Conservation (phyloP, 306 rosid species). For the Quercus gilva region DNA sequence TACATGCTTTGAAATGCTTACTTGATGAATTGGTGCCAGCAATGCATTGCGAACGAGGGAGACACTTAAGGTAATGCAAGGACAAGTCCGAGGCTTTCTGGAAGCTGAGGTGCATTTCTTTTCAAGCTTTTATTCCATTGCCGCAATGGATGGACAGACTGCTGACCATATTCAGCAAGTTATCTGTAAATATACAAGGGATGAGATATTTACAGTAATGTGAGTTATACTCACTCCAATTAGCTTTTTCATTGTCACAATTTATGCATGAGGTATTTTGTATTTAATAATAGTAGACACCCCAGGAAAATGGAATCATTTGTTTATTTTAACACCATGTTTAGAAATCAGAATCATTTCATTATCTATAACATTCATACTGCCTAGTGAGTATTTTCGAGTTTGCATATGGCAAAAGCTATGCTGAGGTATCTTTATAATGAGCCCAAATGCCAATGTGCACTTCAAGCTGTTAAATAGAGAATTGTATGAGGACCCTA, state of each 20-base stretch:
- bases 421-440: not conserved
- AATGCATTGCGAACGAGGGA: conserved; percentile 81
- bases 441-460: not conserved
- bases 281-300: not conserved
- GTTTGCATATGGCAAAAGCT: not conserved
- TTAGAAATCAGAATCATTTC: not conserved
- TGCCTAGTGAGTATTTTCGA: not conserved
- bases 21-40: conserved; percentile 45
- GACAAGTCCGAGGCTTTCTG: conserved; percentile 57
- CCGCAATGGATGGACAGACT: conserved; percentile 99
- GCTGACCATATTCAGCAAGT: conserved; percentile 87
- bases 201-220: conserved; percentile 80
- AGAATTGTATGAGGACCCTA: not conserved
- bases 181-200: conserved; percentile 70
- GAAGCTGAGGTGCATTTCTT: conserved; percentile 83
- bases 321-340: not conserved
- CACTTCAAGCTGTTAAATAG: not conserved
- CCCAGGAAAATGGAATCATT: not conserved
- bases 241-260: not conserved
- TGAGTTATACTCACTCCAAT: conserved; percentile 40
- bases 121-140: conserved; percentile 93
- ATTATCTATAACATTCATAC: not conserved
- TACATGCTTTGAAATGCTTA: not conserved
- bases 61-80: conserved; percentile 86
- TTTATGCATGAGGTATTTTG: not conserved